phyloP scores from a whole-genome alignment of 2,329 filamentous ascomycete species.

The Sarocladium oryzae region DNA sequence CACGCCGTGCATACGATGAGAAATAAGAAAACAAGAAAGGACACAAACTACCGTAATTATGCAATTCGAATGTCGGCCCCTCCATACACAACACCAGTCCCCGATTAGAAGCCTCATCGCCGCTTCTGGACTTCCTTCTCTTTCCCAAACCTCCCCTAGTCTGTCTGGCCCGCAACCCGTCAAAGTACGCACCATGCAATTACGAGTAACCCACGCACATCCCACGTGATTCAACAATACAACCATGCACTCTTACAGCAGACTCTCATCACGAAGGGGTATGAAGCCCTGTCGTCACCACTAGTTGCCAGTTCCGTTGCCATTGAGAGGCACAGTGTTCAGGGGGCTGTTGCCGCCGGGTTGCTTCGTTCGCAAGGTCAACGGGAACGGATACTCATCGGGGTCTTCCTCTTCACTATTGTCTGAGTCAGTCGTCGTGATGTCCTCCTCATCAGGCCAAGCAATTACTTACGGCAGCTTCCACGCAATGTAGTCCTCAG shows the following conservation, averaged over 20 bases:
- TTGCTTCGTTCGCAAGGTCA: constrained; percentile 50
- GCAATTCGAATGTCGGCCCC: not conserved
- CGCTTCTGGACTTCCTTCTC: no score
- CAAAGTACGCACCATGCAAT: no score
- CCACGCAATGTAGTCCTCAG: constrained; percentile 97
- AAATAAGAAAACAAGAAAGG: not conserved
- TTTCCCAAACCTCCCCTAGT: no score
- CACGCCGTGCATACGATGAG: constrained; percentile 2
- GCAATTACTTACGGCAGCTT: constrained; percentile 94
- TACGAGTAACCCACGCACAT: not conserved
- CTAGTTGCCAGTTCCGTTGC: constrained; percentile 11
- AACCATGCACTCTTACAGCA: not conserved
- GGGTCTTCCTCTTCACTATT: constrained; percentile 85
- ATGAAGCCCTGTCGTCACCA: not conserved
- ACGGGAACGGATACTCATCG: constrained; percentile 58
- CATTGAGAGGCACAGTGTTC: constrained; percentile 27
- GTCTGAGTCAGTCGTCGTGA: no score
- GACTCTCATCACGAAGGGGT: not conserved
- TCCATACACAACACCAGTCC: no score
- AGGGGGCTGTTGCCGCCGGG: constrained; percentile 24
- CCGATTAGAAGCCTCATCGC: no score
- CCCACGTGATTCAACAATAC: not conserved
- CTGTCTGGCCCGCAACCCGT: no score
- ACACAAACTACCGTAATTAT: constrained; percentile 8
- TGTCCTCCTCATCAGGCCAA: constrained; percentile 1